phyloP scores from a whole-genome alignment of 495 filamentous ascomycete species.

The Aspergillus mulundensis region DNA sequence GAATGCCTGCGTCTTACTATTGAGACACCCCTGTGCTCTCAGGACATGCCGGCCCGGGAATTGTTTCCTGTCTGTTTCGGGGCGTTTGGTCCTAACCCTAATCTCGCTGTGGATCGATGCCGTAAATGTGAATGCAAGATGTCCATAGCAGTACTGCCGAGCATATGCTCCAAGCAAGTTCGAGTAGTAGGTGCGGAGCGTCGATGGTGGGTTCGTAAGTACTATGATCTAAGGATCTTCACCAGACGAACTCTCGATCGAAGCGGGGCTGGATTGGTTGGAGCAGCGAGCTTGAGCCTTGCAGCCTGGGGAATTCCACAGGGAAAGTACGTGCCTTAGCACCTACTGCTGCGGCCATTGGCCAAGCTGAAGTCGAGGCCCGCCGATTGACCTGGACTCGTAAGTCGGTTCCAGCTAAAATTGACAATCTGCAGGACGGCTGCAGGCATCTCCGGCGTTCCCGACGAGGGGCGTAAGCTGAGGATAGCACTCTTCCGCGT shows the following conservation, averaged over 20 bases:
- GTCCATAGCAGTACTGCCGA: not conserved
- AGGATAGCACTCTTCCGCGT: not conserved
- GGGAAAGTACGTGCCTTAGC: not conserved
- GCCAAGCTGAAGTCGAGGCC: not conserved
- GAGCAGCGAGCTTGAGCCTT: not conserved
- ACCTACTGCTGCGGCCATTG: not conserved
- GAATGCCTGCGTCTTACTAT: not conserved
- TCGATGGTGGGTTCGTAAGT: not conserved
- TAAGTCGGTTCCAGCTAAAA: not conserved
- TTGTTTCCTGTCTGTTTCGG: not conserved
- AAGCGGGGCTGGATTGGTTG: not conserved
- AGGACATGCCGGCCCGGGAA: not conserved
- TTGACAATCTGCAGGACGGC: not conserved
- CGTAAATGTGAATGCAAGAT: not conserved
- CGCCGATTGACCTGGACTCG: not conserved
- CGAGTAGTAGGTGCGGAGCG: not conserved
- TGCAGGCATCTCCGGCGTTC: not conserved
- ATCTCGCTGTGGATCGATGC: no score
- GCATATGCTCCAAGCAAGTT: not conserved
- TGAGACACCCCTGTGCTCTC: not conserved
- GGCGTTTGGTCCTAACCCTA: not conserved
- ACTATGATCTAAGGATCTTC: constrained; percentile 7
- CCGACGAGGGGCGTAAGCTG: not conserved
- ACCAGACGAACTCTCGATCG: constrained; percentile 5
- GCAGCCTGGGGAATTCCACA: no score